These are phyloP conservation scores for Amanita brunnescens DNA, from an alignment of 768 basidiomycete species.

Conservation along the genomic window DNA sequence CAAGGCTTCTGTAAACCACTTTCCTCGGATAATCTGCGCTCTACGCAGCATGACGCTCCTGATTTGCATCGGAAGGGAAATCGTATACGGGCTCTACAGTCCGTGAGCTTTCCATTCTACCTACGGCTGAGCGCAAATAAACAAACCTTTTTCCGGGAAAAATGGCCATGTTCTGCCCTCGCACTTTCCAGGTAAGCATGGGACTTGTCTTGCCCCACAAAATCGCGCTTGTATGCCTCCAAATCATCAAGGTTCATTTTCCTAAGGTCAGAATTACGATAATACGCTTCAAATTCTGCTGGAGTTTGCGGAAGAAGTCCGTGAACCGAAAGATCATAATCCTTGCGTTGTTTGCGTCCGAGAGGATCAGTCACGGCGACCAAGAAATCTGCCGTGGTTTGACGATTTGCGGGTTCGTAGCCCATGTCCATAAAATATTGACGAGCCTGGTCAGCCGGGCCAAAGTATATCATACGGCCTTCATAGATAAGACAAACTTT, in stretches of 20 bases:
- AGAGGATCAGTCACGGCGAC: slow-evolving; percentile 51
- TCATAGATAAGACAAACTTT: slow-evolving; percentile 74
- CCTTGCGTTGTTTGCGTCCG: slow-evolving; percentile 33
- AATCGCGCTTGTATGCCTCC: slow-evolving; percentile 34
- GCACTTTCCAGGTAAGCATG: slow-evolving; percentile 37
- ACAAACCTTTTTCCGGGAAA: slow-evolving; percentile 23
- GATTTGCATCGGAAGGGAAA: slow-evolving; percentile 34
- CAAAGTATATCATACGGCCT: slow-evolving; percentile 71
- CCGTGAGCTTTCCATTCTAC: background rate
- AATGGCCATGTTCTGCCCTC: slow-evolving; percentile 41
- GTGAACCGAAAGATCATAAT: slow-evolving; percentile 16
- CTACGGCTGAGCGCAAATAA: background rate
- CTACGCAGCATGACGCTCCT: slow-evolving; percentile 33
- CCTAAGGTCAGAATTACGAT: slow-evolving; percentile 16
- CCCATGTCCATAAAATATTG: slow-evolving; percentile 72
- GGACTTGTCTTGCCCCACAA: slow-evolving; percentile 32
- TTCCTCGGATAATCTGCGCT: slow-evolving; percentile 32
- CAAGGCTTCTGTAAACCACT: slow-evolving; percentile 21
- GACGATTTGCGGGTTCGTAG: slow-evolving; percentile 47
- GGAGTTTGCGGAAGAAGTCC: slow-evolving; percentile 36
- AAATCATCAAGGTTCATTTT: slow-evolving; percentile 30
- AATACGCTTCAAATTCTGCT: slow-evolving; percentile 36
- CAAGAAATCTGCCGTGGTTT: slow-evolving; percentile 60
- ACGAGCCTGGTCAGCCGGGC: slow-evolving; percentile 52
- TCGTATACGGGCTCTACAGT: slow-evolving; percentile 27